Percentiles rank a stretch among this genome's conserved stretches.
Conservation (phyloP, 2,329 filamentous ascomycete genomes). For the Fusarium devonianum region DNA sequence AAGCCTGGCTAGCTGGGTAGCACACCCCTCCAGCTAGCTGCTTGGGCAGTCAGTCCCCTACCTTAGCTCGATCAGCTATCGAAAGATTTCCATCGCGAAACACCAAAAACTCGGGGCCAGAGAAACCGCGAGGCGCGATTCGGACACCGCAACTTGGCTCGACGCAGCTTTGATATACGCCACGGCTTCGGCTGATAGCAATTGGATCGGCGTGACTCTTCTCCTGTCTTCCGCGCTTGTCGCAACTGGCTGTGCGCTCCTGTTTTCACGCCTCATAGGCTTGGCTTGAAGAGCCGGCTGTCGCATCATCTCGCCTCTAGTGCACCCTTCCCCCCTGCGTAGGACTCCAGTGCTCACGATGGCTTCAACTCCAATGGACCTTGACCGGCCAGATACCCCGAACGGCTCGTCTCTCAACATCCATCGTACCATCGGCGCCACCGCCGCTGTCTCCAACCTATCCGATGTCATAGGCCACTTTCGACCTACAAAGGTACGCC, state of each 20-base stretch:
- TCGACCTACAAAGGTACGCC: slow-evolving; percentile 78
- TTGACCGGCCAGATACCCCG: slow-evolving; percentile 54
- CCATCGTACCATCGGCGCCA: slow-evolving; percentile 54
- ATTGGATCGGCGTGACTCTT: not conserved
- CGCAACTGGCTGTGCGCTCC: slow-evolving; percentile 5
- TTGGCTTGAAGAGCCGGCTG: slow-evolving; percentile 6
- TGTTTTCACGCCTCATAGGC: not conserved
- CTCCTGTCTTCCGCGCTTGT: not conserved
- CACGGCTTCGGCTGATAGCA: not conserved
- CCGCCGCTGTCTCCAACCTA: slow-evolving; percentile 68
- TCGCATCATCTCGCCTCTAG: not conserved
- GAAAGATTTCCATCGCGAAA: slow-evolving; percentile 25
- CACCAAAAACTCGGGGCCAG: slow-evolving; percentile 18
- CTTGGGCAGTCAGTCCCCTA: too few species aligned
- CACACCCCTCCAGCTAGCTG: slow-evolving; percentile 35
- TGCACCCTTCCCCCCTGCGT: not conserved
- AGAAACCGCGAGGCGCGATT: slow-evolving; percentile 7
- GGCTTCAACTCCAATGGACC: slow-evolving; percentile 64
- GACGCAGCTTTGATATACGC: not conserved
- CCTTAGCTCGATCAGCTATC: slow-evolving; percentile 6
- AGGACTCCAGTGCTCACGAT: slow-evolving; percentile 45
- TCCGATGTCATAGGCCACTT: slow-evolving; percentile 80
- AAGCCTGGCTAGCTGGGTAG: not conserved
- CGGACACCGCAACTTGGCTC: not conserved
- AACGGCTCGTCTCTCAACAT: slow-evolving; percentile 59